Evolutionary conservation across 192 early-diverging fungal genomes (phyloP).

Genomic region (Haplosporangium gracile): DNA sequence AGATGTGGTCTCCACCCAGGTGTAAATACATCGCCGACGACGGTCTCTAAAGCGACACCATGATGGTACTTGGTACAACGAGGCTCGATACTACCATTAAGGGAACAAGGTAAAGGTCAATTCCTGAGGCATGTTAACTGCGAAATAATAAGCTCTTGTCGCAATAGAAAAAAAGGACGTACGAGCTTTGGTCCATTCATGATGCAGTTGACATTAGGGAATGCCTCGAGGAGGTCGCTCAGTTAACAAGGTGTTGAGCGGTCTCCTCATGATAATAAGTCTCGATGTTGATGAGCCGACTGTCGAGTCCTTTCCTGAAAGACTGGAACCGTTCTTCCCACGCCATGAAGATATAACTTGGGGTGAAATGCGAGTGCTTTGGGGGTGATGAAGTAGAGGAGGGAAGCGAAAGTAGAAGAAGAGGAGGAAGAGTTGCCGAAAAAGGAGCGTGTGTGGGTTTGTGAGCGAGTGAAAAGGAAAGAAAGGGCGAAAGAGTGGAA

Average conservation of each 20-base stretch:
- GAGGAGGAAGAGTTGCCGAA: not conserved
- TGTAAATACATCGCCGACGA: not conserved
- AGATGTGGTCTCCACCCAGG: not conserved
- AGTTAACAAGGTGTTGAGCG: not conserved
- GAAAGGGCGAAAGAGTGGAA: not conserved
- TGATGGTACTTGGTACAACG: conserved; percentile 5
- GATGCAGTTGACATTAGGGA: not conserved
- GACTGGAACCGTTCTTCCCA: not conserved
- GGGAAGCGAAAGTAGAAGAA: not conserved
- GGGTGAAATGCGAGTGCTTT: not conserved
- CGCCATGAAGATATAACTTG: not conserved
- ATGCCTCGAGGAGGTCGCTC: not conserved
- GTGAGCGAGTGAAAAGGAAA: not conserved
- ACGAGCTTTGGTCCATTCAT: not conserved
- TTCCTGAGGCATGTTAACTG: not conserved
- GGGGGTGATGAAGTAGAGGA: not conserved
- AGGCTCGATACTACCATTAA: not conserved
- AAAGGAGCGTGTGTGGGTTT: too few species aligned
- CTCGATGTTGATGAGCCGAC: not conserved
- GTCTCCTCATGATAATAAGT: conserved; percentile 6
- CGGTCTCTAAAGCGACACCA: not conserved
- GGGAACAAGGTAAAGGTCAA: not conserved
- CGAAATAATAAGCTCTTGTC: too few species aligned
- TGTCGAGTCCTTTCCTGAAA: not conserved
- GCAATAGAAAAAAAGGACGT: not conserved